Evolutionary conservation across 768 basidiomycete species (phyloP).

Genomic region (Kwoniella bestiolae): DNA sequence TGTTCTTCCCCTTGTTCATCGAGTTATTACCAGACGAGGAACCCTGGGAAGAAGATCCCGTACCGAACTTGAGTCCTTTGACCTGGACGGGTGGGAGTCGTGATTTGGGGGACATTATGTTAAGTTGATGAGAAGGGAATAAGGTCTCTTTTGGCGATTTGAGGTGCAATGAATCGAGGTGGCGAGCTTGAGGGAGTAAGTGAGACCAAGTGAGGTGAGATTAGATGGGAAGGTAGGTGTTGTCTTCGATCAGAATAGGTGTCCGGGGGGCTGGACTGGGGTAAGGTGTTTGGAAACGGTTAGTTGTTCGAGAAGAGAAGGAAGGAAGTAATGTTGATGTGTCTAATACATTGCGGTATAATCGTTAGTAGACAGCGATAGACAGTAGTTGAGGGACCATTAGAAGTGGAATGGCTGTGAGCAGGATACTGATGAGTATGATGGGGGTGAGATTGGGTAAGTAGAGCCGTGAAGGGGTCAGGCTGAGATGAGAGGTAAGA

Average conservation of each 20-base stretch:
- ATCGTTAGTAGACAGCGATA: not conserved
- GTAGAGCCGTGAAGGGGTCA: not conserved
- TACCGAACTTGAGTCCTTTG: not conserved
- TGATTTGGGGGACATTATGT: not conserved
- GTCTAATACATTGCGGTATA: not conserved
- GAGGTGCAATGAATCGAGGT: too few relatives aligned
- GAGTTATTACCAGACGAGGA: not conserved
- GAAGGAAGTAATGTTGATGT: too few relatives aligned
- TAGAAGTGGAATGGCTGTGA: not conserved
- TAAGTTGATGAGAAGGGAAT: too few relatives aligned
- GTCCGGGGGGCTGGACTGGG: too few relatives aligned
- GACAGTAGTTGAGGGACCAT: not conserved
- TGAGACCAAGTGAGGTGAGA: too few relatives aligned
- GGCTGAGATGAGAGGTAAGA: not conserved
- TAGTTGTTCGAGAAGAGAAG: too few relatives aligned
- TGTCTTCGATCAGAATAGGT: too few relatives aligned
- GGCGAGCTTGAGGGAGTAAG: too few relatives aligned
- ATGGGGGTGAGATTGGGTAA: not conserved
- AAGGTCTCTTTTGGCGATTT: too few relatives aligned
- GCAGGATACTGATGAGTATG: not conserved
- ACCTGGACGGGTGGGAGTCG: not conserved
- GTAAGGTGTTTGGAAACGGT: too few relatives aligned
- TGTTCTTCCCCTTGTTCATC: not conserved
- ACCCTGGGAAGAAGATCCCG: not conserved
- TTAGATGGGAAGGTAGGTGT: too few relatives aligned